Evolutionary conservation across 225 moss, liverwort and hornwort genomes (phyloP).

Genomic region (Asterella californica): DNA sequence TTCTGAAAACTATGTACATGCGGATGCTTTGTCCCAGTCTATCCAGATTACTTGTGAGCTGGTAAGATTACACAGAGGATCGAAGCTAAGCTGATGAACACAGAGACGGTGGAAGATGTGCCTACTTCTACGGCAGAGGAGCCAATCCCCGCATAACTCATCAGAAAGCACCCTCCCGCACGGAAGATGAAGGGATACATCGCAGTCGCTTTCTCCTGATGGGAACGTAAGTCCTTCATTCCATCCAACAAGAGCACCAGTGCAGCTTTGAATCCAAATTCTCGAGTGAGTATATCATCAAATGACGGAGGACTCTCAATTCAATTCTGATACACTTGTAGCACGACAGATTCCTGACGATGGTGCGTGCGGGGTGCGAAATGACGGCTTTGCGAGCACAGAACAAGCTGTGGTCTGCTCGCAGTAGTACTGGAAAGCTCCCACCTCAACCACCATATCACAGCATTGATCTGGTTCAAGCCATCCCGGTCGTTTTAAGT

Average conservation of each 20-base stretch:
- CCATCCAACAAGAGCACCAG: conserved; percentile 2
- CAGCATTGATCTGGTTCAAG: too few species aligned
- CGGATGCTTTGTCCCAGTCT: neutral
- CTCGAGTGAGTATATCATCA: neutral
- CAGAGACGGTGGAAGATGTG: neutral
- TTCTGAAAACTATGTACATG: neutral
- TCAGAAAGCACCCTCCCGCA: neutral
- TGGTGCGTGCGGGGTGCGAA: neutral
- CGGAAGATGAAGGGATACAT: neutral
- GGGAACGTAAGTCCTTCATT: conserved; percentile 2
- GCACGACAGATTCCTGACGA: neutral
- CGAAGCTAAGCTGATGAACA: neutral
- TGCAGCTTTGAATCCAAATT: neutral
- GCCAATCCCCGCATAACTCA: neutral
- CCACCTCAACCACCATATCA: neutral
- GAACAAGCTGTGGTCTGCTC: neutral
- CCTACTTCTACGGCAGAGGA: neutral
- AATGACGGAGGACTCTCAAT: neutral
- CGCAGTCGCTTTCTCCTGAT: neutral
- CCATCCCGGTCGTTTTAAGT: neutral
- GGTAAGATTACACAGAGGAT: neutral
- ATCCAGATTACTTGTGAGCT: neutral
- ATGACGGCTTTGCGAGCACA: neutral
- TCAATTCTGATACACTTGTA: neutral
- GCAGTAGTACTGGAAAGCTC: too few species aligned